Percentiles rank a stretch among this genome's conserved stretches.
phyloP scores from a whole-genome alignment of 352 stramenopile genomes.

The Thalassiosira pacifica region DNA sequence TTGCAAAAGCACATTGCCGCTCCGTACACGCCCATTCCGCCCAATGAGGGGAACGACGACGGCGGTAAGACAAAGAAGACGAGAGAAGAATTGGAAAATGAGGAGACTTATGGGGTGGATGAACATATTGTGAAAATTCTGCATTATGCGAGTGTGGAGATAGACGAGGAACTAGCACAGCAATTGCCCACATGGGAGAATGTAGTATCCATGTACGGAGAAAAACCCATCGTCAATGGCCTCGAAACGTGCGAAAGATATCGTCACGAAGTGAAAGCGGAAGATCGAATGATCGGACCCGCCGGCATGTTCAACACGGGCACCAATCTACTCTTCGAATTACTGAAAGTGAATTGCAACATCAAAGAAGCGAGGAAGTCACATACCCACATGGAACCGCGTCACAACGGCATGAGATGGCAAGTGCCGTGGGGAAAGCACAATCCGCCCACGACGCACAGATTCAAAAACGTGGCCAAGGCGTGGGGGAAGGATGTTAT shows the following conservation, averaged over 20 bases:
- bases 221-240: conserved; percentile 71
- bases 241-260: conserved; percentile 76
- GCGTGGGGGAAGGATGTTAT: conserved; percentile 30
- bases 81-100: neutral
- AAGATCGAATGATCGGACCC: conserved; percentile 73
- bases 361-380: conserved; percentile 23
- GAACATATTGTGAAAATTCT: conserved; percentile 59
- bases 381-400: conserved; percentile 12
- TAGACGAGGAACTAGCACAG: conserved; percentile 53
- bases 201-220: conserved; percentile 73
- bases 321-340: conserved; percentile 68
- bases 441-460: conserved; percentile 51
- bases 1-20: neutral
- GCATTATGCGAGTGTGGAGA: conserved; percentile 42
- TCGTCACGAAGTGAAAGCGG: conserved; percentile 56
- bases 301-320: conserved; percentile 83
- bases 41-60: conserved; percentile 14
- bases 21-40: conserved; percentile 26
- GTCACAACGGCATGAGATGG: conserved; percentile 21
- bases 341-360: conserved; percentile 66
- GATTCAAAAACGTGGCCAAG: conserved; percentile 42
- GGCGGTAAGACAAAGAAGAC: conserved; percentile 9
- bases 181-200: conserved; percentile 73
- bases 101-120: conserved; percentile 36
- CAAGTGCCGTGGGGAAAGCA: conserved; percentile 86